Base-by-base conservation (phyloP, 2,329 filamentous ascomycete genomes). In the Penicillium paneum region DNA sequence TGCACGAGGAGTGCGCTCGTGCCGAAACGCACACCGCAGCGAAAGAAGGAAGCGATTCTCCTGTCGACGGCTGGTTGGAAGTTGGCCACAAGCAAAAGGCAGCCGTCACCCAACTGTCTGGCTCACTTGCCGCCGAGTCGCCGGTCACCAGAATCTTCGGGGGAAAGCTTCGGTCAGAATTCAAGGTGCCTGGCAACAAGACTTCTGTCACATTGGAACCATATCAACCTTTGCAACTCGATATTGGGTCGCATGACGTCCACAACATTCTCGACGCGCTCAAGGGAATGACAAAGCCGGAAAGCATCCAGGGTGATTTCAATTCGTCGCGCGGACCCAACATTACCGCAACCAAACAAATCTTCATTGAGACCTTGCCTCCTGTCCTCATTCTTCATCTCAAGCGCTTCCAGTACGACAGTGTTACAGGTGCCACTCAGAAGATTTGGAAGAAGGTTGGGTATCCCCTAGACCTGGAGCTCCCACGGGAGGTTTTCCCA, bases 401-500 rank as follows among this genome's bases (percentile, higher is more conserved):
- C 39, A 99, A 99, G 77, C 90, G 94, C 41, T 99, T 99, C 80
- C 91, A 97, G 66, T 97, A 96, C 66, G 91, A 97, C 66, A 90
- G 86, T 57, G 84, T 87, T 54, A 89, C 87, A 7, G 79, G 78
- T 41, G 91, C 91, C 24, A 96, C 91, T 0, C 88, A 96, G 67
- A 99, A 99, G 79, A 96, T 97, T 60, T 97, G 93, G 90, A 99
- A 97, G 79, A 96, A 93, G 77, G 82, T 99, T 55, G 93, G 91
- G 19, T 99, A 99, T 68, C 94, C 94, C 0, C 79, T 99, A 28
- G 92, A 97, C 67, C 81, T 99, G 47, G 93, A 97, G 70, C 91
- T 99, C 59, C 94, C 94, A 0, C 88, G 87, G 54, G 93, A 97
- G 69, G 88, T 91, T 10, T 88, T 99, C 67, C 88, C 91, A 11